Conservation (phyloP, 139 green algal genomes). For the Gonium pectorale region DNA sequence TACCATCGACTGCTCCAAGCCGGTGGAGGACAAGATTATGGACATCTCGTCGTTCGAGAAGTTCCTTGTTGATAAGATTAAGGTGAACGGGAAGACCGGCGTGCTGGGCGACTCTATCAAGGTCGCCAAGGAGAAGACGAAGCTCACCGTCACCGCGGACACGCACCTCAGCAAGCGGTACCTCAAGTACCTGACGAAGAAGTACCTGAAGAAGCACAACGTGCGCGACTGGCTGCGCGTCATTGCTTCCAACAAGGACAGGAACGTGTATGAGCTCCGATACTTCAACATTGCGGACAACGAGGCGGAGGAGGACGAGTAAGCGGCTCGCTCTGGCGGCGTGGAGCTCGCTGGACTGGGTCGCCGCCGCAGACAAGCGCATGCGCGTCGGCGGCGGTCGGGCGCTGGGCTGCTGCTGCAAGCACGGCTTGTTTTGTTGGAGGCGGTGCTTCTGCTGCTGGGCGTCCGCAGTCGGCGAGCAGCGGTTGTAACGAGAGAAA, state of each 20-base stretch:
- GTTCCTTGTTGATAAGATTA: conserved; percentile 98
- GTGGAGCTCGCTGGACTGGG: conserved; percentile 6
- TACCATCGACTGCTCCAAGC: conserved; percentile 66
- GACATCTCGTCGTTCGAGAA: conserved; percentile 97
- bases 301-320: conserved; percentile 92
- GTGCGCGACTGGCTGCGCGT: conserved; percentile 99
- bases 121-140: conserved; percentile 91
- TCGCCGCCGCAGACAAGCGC: conserved; percentile 4
- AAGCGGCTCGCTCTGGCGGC: conserved; percentile 38
- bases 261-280: conserved; percentile 96
- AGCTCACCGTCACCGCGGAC: conserved; percentile 87
- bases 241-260: conserved; percentile 98
- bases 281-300: conserved; percentile 99
- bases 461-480: conserved; percentile 8
- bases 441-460: conserved; percentile 12
- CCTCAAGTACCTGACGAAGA: conserved; percentile 99
- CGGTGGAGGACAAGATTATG: conserved; percentile 81
- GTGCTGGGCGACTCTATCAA: conserved; percentile 90
- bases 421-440: not conserved
- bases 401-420: not conserved
- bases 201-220: conserved; percentile 99
- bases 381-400: conserved; percentile 11
- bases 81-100: conserved; percentile 88
- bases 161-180: conserved; percentile 93
- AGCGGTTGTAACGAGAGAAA: conserved; percentile 42